Evolutionary conservation across 2,329 filamentous ascomycete genomes (phyloP), one percentile per base, ranked within the genome.

Genomic region (Fusarium torreyae): DNA sequence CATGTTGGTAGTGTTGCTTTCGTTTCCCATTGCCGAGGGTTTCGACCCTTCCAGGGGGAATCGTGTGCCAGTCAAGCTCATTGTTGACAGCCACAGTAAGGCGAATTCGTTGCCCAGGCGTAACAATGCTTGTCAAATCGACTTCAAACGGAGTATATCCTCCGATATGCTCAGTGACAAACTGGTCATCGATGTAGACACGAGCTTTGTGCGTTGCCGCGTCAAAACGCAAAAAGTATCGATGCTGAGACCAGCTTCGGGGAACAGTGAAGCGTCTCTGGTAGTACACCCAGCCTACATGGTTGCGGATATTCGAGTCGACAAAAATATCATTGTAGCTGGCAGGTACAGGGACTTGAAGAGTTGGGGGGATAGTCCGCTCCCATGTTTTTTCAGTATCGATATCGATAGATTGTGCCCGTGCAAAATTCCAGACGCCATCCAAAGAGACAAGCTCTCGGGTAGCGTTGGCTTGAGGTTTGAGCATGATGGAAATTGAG

Each of bases 301-400:
- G 63, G 22, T 67, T 52, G 3, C 51, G 36, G 20, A 67, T 53
- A 18, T 56, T 53, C 9, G 26, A 28, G 26, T 60, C 55, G 7
- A 64, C 63, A 20, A 67, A 67, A 7, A 67, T 60, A 42, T 67
- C 63, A 18, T 67, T 67, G 46, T 67, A 67, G 33, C 63, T 67
- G 9, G 63, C 63, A 3, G 63, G 63, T 8, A 67, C 60, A 5
- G 63, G 63, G 1, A 50, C 43, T 9, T 67, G 59, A 4, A 67
- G 31, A 1, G 36, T 31, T n/a, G 63, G 49, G 2, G 51, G 51
- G 15, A 67, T 67, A 2, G 13, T 20, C 3, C n/a, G 14, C 8
- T 43, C 56, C 63, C 63, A 67, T 13, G 42, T 42, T 18, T 57
- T 45, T 2, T 63, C 55, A 2, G 34, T 9, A 18, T 63, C 60